A percentile compares a stretch with the other conserved stretches of the same genome.
Conservation (phyloP, 441 rosid species). For the Iberis amara region DNA sequence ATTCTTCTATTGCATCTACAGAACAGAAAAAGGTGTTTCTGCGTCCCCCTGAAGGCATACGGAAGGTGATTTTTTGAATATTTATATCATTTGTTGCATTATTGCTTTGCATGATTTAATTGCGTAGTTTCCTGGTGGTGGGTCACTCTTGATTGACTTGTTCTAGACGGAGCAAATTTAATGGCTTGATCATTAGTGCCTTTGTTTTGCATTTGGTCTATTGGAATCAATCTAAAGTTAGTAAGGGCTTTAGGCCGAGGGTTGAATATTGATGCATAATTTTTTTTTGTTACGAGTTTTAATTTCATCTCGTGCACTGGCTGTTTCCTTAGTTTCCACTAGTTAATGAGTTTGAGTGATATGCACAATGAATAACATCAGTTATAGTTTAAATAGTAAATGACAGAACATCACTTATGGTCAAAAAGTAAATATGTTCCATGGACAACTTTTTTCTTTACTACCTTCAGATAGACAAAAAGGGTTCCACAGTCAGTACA, state of each 20-base stretch:
- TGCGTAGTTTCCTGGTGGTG: slow-evolving; percentile 7
- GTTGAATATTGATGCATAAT: slow-evolving; percentile 4
- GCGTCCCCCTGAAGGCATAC: slow-evolving; percentile 67
- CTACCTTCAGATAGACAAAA: too few species aligned
- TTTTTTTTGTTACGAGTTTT: slow-evolving; percentile 3
- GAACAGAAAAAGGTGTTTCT: slow-evolving; percentile 74
- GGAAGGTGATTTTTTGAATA: slow-evolving; percentile 51
- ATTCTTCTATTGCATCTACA: slow-evolving; percentile 72
- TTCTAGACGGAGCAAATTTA: not conserved
- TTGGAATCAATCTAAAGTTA: not conserved
- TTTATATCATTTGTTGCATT: slow-evolving; percentile 8
- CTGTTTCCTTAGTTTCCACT: slow-evolving; percentile 8
- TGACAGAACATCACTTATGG: not conserved
- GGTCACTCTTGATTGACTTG: slow-evolving; percentile 5
- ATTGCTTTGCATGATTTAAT: slow-evolving; percentile 10
- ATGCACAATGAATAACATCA: slow-evolving; percentile 1
- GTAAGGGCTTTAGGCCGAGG: not conserved
- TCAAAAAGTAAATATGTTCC: slow-evolving; percentile 1
- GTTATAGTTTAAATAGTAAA: not conserved
- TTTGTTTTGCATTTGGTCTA: slow-evolving; percentile 4
- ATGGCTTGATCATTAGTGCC: slow-evolving; percentile 1
- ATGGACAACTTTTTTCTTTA: not conserved
- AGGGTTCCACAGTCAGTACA: too few species aligned
- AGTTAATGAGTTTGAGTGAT: slow-evolving; percentile 10
- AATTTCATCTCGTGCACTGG: slow-evolving; percentile 1